Evolutionary conservation across 306 rosid species (phyloP).

Genomic region (Mucuna pruriens): DNA sequence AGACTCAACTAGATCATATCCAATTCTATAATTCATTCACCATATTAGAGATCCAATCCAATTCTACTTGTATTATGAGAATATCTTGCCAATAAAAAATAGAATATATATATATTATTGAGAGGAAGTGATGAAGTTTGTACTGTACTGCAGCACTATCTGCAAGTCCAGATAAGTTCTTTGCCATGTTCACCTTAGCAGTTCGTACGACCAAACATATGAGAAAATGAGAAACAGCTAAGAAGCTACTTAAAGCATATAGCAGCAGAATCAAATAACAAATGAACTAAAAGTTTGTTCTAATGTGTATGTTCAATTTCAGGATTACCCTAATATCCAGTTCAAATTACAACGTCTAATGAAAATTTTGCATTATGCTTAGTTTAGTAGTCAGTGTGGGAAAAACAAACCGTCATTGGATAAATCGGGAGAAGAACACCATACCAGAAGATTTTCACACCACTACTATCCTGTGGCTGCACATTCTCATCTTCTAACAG

Average conservation of each 20-base stretch:
- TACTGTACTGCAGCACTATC: slow-evolving; percentile 57
- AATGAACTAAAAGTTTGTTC: slow-evolving; percentile 22
- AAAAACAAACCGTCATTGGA: background rate
- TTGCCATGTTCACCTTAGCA: slow-evolving; percentile 40
- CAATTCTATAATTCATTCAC: slow-evolving; percentile 21
- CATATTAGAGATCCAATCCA: slow-evolving; percentile 10
- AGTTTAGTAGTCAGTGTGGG: no score
- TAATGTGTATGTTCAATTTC: slow-evolving; percentile 4
- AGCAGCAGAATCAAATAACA: slow-evolving; percentile 4
- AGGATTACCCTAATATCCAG: slow-evolving; percentile 21
- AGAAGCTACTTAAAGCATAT: slow-evolving; percentile 25
- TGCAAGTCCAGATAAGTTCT: slow-evolving; percentile 37
- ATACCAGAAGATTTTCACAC: slow-evolving; percentile 50
- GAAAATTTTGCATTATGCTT: background rate
- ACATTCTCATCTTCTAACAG: slow-evolving; percentile 31
- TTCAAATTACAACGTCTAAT: background rate
- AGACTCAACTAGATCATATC: no score
- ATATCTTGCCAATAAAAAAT: no score
- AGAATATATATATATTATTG: background rate
- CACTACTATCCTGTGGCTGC: slow-evolving; percentile 52
- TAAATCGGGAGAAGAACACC: slow-evolving; percentile 20
- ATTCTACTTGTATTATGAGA: slow-evolving; percentile 9
- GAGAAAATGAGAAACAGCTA: slow-evolving; percentile 38
- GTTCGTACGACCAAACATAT: slow-evolving; percentile 31
- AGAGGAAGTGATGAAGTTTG: slow-evolving; percentile 11